phyloP scores from a whole-genome alignment of 202 grass and related monocot genomes.

The Eragrostis tef region DNA sequence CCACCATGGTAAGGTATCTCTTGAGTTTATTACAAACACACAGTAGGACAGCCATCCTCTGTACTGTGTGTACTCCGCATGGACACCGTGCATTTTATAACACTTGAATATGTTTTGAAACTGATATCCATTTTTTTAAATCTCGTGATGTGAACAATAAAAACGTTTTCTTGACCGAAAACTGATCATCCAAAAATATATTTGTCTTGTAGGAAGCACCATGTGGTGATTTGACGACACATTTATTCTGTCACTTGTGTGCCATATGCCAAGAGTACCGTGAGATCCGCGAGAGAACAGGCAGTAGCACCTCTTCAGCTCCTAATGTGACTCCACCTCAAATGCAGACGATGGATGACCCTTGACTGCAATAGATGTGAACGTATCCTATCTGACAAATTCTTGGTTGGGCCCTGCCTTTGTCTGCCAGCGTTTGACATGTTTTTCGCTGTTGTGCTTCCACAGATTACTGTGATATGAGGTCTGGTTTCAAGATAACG shows the following conservation, averaged over 20 bases:
- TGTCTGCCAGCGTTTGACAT: not conserved
- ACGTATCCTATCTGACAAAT: slow-evolving; percentile 23
- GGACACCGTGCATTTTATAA: not conserved
- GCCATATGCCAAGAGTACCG: slow-evolving; percentile 93
- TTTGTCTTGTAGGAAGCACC: slow-evolving; percentile 70
- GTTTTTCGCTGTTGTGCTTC: slow-evolving; percentile 28
- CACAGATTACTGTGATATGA: not conserved
- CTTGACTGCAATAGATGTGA: slow-evolving; percentile 28
- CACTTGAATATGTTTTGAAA: not conserved
- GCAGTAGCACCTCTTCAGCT: slow-evolving; percentile 26
- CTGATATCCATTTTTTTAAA: not conserved
- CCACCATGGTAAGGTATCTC: not conserved
- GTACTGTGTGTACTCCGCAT: not conserved
- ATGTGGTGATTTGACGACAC: slow-evolving; percentile 78
- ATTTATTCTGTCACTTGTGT: slow-evolving; percentile 90
- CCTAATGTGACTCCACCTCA: slow-evolving; percentile 59
- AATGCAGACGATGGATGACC: slow-evolving; percentile 70
- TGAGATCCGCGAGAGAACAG: slow-evolving; percentile 79
- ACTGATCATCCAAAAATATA: slow-evolving; percentile 1
- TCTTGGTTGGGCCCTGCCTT: slow-evolving; percentile 13
- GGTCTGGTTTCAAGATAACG: slow-evolving; percentile 13
- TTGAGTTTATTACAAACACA: not conserved
- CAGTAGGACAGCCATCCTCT: not conserved
- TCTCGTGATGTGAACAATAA: not conserved
- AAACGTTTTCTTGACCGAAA: not conserved